phyloP scores from a whole-genome alignment of 495 filamentous ascomycete species.

The Aspergillus carlsbadensis region DNA sequence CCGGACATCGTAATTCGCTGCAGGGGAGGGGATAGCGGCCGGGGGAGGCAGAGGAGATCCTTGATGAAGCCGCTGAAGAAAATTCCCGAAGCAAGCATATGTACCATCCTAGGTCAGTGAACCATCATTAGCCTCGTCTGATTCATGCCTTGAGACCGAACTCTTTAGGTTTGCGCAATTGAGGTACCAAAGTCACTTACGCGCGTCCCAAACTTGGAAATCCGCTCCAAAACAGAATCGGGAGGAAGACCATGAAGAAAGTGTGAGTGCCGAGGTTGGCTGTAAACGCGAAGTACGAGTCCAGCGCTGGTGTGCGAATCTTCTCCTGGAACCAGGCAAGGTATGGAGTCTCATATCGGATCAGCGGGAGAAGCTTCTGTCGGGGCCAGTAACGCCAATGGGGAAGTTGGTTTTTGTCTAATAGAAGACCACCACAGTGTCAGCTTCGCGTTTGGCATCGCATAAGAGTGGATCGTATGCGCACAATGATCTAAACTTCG shows the following conservation, averaged over 20 bases:
- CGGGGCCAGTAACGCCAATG: conserved; percentile 86
- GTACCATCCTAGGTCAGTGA: conserved; percentile 63
- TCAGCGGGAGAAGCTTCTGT: conserved; percentile 76
- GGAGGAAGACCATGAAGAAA: conserved; percentile 94
- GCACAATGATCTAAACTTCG: conserved; percentile 75
- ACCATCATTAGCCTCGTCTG: conserved; percentile 9
- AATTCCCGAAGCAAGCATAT: conserved; percentile 84
- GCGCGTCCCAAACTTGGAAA: conserved; percentile 76
- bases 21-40: conserved; percentile 88
- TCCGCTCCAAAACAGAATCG: conserved; percentile 95
- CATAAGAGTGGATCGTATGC: conserved; percentile 18
- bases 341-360: conserved; percentile 94
- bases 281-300: conserved; percentile 94
- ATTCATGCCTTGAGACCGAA: not conserved
- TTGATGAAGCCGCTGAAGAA: conserved; percentile 94
- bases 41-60: conserved; percentile 90
- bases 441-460: conserved; percentile 2
- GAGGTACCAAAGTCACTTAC: conserved; percentile 47
- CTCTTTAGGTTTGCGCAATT: not conserved
- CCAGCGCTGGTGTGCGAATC: conserved; percentile 74
- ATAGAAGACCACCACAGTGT: conserved; percentile 3
- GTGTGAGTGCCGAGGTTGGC: conserved; percentile 98
- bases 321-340: conserved; percentile 80
- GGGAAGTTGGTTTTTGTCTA: conserved; percentile 82
- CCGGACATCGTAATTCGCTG: conserved; percentile 97